Base-by-base conservation (phyloP, 1,284 basidiomycete species). In the Fomitopsis pinicola region DNA sequence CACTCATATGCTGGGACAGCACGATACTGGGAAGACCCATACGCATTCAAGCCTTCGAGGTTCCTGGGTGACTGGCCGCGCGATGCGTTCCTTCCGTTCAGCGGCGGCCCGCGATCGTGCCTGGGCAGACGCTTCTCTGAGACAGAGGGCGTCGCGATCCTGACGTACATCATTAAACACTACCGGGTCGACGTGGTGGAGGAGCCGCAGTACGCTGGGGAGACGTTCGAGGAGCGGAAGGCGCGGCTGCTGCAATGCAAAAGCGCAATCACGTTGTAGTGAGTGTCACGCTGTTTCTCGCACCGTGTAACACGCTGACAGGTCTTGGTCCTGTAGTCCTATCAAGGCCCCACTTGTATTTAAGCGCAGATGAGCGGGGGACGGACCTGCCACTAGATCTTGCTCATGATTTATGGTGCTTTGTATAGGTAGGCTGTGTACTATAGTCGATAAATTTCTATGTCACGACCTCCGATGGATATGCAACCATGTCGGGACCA, bases 41-140 rank as follows among this genome's bases (percentile, higher is more conserved):
- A 72, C 22, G 65, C 69, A 3, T 82, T 78, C 70, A 72, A 73
- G 56, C 80, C 80, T 2, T 68, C 69, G 36, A 73, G 80, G 35
- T 80, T 79, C 68, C 66, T 80, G 9, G 73, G 72, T 17, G 68
- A 74, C 58, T 77, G 72, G 71, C 73, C 72, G 55, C 68, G 73
- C 38, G 75, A 79, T 63, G 76, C 76, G 28, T 78, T 80, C 68
- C 58, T 78, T 12, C 76, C 78, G 5, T 82, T 82, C 71, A 69
- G 68, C 57, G 68, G 64, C 9, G 71, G 73, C 12, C 64, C 71
- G 19, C 70, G 79, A 40, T 72, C 74, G 19, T 81, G 80, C 65
- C 72, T 80, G 52, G 80, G 79, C 0, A 71, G 77, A 50, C 59
- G 75, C 64, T 69, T 69, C 58, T 67, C 64, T 28, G 71, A 72